Percentiles rank a stretch among this genome's conserved stretches.
phyloP scores from a whole-genome alignment of 2,329 filamentous ascomycete species.

The Ceratocystis alfenasii region DNA sequence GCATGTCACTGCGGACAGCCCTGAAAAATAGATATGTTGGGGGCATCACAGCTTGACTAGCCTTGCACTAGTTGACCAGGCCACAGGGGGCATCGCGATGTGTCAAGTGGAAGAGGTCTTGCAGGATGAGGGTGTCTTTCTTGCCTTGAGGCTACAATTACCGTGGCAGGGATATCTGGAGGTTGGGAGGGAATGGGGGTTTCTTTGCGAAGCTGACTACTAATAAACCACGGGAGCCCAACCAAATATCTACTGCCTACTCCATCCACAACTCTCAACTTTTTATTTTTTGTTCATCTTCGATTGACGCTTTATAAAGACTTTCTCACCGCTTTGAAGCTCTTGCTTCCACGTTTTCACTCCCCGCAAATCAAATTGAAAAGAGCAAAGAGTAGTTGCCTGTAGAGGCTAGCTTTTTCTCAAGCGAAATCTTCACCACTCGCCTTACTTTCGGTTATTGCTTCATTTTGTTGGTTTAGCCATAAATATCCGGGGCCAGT shows the following conservation, averaged over 20 bases:
- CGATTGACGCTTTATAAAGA: no score
- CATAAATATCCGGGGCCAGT: neutral
- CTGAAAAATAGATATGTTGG: neutral
- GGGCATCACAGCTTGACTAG: neutral
- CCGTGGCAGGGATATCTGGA: neutral
- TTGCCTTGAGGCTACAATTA: neutral
- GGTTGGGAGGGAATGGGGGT: neutral
- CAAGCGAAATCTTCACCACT: neutral
- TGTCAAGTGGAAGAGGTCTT: neutral
- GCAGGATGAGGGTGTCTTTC: neutral
- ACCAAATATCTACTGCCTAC: no score
- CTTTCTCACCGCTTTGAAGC: no score
- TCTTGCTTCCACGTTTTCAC: no score
- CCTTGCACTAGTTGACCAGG: neutral
- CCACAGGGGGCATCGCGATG: neutral
- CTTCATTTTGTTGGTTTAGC: neutral
- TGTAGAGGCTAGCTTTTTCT: no score
- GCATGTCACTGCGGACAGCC: no score
- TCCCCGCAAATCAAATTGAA: no score
- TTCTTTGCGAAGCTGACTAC: neutral
- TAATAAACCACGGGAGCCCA: neutral
- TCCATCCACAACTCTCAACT: no score
- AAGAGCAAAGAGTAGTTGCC: no score
- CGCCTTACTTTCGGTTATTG: slow-evolving; percentile 10
- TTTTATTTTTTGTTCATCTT: no score